Evolutionary conservation across 371 early-diverging fungal species (phyloP).

Genomic region (Synchytrium microbalum): DNA sequence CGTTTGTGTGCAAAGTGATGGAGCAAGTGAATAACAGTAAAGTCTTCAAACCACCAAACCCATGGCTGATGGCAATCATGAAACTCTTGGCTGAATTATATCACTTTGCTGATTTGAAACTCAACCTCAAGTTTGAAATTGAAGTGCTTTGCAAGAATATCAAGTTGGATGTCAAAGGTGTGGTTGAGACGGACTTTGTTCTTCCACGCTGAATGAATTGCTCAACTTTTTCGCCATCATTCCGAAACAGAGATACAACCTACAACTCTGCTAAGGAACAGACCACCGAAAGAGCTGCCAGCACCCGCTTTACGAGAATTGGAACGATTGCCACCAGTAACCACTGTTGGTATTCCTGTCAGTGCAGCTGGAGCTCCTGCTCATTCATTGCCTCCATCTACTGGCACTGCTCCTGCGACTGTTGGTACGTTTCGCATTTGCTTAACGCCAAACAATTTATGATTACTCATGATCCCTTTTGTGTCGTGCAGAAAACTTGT

Average conservation of each 20-base stretch:
- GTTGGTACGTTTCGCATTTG: not conserved
- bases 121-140: conserved; percentile 94
- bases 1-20: conserved; percentile 95
- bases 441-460: too few relatives aligned
- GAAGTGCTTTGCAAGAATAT: conserved; percentile 93
- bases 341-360: not conserved
- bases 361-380: not conserved
- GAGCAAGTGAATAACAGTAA: conserved; percentile 76
- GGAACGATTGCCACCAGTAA: not conserved
- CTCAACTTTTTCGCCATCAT: too few relatives aligned
- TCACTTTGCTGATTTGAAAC: conserved; percentile 81
- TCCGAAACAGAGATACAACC: not conserved
- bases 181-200: too few relatives aligned
- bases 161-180: conserved; percentile 59
- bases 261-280: not conserved
- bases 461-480: too few relatives aligned
- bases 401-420: not conserved
- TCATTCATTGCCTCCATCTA: not conserved
- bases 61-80: conserved; percentile 95
- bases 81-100: conserved; percentile 85
- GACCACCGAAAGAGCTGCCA: conserved; percentile 1
- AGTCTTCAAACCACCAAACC: conserved; percentile 93
- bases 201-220: too few relatives aligned
- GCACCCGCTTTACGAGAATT: conserved; percentile 3
- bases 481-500: not conserved